Evolutionary conservation across 2,329 filamentous ascomycete genomes (phyloP), one percentile per base, ranked within the genome.

Genomic region (Magnaporthales sp.): DNA sequence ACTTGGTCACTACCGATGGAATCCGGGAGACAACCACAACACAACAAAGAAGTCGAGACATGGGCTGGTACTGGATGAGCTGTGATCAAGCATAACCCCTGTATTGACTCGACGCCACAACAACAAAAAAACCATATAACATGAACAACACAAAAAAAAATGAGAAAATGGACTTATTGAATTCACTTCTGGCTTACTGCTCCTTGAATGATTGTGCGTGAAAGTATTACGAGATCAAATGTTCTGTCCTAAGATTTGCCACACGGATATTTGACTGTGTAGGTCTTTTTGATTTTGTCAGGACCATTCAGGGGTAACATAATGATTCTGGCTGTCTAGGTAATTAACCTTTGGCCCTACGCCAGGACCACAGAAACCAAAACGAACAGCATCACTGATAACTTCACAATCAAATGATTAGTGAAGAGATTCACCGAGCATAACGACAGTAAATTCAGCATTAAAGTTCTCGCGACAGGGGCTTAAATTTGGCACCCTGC

Each of bases 71-170:
- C 11, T 22, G 54, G 22, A 58, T 15, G 54, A 26, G 24, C 11
- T 58, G n/a, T 26, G 54, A 58, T 22, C n/a, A 11, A 26, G n/a
- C 54, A 58, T 26, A 58, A 15, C 24, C 5, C 24, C 24, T 22
- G n/a, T 10, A 13, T n/a, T 22, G n/a, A 58, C n/a, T 58, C 62
- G n/a, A 64, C 29, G 32, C 31, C 29, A 32, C 30, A 26, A 32
- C 22, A 51, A 54, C 58, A 65, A 64, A 51, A 26, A 64, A 60
- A 26, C 10, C 15, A 51, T 58, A 58, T 29, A 29, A 19, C 60
- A 38, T 30, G 30, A 56, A 9, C 56, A 54, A 19, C 13, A 66
- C 58, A 51, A 15, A 66, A 54, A 67, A 27, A 66, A 54, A 67
- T n/a, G 51, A 60, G 27, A 38, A 65, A 32, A 26, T 58, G 26